Evolutionary conservation across 257 asterid species (phyloP).

Genomic region (Solanum chmielewskii): DNA sequence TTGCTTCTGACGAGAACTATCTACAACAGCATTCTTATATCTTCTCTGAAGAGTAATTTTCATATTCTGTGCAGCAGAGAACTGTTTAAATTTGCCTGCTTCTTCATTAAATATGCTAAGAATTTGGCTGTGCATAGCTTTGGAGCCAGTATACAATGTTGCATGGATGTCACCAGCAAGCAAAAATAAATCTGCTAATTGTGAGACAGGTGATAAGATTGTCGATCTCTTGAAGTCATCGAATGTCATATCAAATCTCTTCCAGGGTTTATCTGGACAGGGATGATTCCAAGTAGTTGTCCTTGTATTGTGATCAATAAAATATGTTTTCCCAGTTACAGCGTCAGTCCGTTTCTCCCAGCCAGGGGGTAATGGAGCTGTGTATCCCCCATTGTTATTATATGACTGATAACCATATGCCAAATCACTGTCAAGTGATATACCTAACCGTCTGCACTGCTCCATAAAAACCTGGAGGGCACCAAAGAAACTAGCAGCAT

Average conservation of each 20-base stretch:
- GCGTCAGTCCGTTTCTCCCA: slow-evolving; percentile 97
- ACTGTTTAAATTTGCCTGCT: slow-evolving; percentile 91
- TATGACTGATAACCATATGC: slow-evolving; percentile 62
- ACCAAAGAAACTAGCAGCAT: slow-evolving; percentile 99
- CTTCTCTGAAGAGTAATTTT: slow-evolving; percentile 93
- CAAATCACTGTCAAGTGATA: slow-evolving; percentile 91
- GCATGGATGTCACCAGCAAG: slow-evolving; percentile 96
- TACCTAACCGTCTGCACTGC: slow-evolving; percentile 95
- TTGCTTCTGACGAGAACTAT: slow-evolving; percentile 98
- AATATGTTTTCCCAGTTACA: slow-evolving; percentile 88
- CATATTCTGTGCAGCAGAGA: slow-evolving; percentile 97
- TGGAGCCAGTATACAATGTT: slow-evolving; percentile 88
- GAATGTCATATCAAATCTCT: slow-evolving; percentile 94
- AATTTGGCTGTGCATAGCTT: slow-evolving; percentile 99
- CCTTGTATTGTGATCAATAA: slow-evolving; percentile 93
- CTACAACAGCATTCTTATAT: slow-evolving; percentile 88
- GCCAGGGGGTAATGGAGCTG: slow-evolving; percentile 98
- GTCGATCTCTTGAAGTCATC: slow-evolving; percentile 97
- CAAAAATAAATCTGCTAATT: slow-evolving; percentile 77
- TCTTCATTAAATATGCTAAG: slow-evolving; percentile 95
- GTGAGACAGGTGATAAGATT: slow-evolving; percentile 79
- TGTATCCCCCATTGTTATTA: slow-evolving; percentile 58
- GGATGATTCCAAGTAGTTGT: slow-evolving; percentile 99
- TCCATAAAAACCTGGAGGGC: slow-evolving; percentile 93
- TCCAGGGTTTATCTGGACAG: slow-evolving; percentile 99